These are phyloP conservation scores for Botrytis pseudocinerea DNA, from an alignment of 2,329 filamentous ascomycete species.

Conservation along the genomic window DNA sequence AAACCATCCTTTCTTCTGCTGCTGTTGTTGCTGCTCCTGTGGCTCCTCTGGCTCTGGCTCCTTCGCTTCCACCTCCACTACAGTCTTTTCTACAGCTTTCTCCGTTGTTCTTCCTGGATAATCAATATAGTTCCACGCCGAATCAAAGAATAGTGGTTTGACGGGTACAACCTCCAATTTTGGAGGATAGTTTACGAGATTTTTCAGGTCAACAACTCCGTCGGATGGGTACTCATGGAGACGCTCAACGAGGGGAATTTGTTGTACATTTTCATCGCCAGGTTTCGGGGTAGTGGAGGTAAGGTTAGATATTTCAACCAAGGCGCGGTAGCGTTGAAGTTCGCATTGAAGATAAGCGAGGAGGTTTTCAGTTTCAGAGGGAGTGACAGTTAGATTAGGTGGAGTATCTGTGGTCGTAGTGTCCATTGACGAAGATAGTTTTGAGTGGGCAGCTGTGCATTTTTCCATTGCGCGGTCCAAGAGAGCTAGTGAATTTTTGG, in stretches of 20 bases:
- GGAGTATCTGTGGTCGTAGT: conserved; percentile 49
- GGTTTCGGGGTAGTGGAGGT: conserved; percentile 42
- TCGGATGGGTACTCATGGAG: conserved; percentile 71
- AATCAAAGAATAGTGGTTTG: conserved; percentile 93
- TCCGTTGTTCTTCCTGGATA: conserved; percentile 67
- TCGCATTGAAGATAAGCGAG: conserved; percentile 65
- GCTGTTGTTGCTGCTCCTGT: conserved; percentile 45
- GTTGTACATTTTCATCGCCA: conserved; percentile 24
- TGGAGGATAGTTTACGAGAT: conserved; percentile 85
- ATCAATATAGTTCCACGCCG: conserved; percentile 96
- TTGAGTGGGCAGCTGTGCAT: conserved; percentile 51
- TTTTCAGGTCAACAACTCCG: conserved; percentile 67
- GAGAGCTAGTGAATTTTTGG: conserved; percentile 81
- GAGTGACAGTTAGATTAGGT: conserved; percentile 67
- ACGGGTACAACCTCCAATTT: conserved; percentile 80
- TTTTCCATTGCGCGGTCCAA: conserved; percentile 71
- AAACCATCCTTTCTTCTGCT: conserved; percentile 74
- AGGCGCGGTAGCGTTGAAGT: conserved; percentile 77
- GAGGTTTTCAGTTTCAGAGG: conserved; percentile 59
- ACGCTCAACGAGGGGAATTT: conserved; percentile 69
- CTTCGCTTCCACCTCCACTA: conserved; percentile 23
- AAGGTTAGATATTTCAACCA: conserved; percentile 78
- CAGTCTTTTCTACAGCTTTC: conserved; percentile 36
- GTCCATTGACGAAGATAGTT: conserved; percentile 45
- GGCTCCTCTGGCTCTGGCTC: conserved; percentile 37